phyloP scores from a whole-genome alignment of 495 filamentous ascomycete genomes.

The Bombardia bombarda region DNA sequence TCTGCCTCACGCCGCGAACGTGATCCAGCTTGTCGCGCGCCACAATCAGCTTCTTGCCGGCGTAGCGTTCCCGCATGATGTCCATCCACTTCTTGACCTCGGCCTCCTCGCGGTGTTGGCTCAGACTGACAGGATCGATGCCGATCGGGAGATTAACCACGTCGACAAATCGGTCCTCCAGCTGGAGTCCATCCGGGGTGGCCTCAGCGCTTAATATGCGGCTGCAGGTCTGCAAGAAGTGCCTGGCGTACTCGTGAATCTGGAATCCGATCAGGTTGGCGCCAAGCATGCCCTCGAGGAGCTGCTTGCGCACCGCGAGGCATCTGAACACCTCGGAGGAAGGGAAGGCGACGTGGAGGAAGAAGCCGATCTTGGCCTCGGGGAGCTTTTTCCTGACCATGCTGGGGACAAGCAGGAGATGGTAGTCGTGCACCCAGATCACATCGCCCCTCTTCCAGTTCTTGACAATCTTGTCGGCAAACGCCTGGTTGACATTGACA shows the following conservation, averaged over 20 bases:
- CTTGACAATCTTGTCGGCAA: slow-evolving; percentile 79
- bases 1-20: slow-evolving; percentile 83
- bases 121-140: slow-evolving; percentile 72
- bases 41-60: slow-evolving; percentile 81
- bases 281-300: slow-evolving; percentile 84
- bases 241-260: slow-evolving; percentile 81
- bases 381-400: slow-evolving; percentile 85
- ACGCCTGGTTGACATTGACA: slow-evolving; percentile 79
- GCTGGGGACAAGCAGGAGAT: slow-evolving; percentile 79
- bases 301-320: slow-evolving; percentile 70
- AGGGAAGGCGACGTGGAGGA: slow-evolving; percentile 88
- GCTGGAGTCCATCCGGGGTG: slow-evolving; percentile 74
- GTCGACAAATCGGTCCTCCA: slow-evolving; percentile 90
- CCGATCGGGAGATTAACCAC: slow-evolving; percentile 70
- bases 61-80: slow-evolving; percentile 69
- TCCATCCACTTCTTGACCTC: slow-evolving; percentile 72
- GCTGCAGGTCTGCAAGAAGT: slow-evolving; percentile 91
- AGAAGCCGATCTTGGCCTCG: slow-evolving; percentile 89
- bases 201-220: slow-evolving; percentile 79
- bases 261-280: slow-evolving; percentile 89
- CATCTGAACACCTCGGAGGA: slow-evolving; percentile 94
- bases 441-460: slow-evolving; percentile 87
- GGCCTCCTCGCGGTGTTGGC: slow-evolving; percentile 58
- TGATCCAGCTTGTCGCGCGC: slow-evolving; percentile 88
- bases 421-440: slow-evolving; percentile 94